phyloP scores from a whole-genome alignment of 108 stramenopile species.

The Skeletonema tropicum region DNA sequence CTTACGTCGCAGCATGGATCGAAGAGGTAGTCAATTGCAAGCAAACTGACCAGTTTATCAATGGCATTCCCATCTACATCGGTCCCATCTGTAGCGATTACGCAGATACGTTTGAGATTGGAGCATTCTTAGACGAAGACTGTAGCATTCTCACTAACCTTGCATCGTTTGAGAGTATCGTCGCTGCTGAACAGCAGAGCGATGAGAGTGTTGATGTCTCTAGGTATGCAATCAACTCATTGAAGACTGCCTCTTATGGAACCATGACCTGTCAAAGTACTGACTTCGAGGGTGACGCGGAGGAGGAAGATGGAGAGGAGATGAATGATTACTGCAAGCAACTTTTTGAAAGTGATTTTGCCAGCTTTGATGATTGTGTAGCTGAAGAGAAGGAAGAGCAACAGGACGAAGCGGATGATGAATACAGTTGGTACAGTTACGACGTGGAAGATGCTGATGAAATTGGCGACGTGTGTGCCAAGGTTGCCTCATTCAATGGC shows the following conservation, averaged over 20 bases:
- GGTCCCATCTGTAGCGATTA: neutral
- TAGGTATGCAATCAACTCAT: neutral
- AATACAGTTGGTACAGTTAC: neutral
- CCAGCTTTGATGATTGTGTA: neutral
- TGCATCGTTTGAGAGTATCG: neutral
- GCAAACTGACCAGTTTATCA: neutral
- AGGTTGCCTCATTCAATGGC: neutral
- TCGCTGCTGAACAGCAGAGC: neutral
- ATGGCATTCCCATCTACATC: neutral
- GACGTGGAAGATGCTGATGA: neutral
- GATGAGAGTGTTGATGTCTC: neutral
- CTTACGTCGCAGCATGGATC: conserved; percentile 36
- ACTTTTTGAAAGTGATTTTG: neutral
- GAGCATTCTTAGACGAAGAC: neutral
- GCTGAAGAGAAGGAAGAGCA: neutral
- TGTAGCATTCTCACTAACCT: neutral
- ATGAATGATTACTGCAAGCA: conserved; percentile 1
- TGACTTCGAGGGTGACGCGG: neutral
- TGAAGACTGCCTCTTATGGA: neutral
- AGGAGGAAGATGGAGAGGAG: neutral
- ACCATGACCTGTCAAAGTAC: neutral
- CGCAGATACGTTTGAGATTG: neutral
- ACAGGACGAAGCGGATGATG: neutral
- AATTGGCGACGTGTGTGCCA: neutral
- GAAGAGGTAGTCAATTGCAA: neutral